A percentile compares a stretch with the other conserved stretches of the same genome.
Evolutionary conservation across 805 yeast species (phyloP).

Genomic region (Tetrapisispora namnaoensis): DNA sequence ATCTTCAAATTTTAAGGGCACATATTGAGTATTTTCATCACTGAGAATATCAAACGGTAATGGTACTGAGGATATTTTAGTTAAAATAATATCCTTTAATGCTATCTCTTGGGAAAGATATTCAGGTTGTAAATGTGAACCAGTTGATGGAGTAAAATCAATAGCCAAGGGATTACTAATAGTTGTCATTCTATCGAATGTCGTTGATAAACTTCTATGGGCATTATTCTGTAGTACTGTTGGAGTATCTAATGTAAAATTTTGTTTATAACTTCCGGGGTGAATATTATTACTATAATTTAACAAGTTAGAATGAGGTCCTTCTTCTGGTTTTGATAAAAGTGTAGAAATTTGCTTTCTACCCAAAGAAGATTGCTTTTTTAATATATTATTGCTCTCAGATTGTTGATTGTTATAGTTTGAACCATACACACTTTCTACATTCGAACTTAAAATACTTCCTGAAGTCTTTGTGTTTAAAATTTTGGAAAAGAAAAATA

Average conservation of each 20-base stretch:
- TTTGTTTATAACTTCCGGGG: not conserved
- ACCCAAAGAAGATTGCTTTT: not conserved
- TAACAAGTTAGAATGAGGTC: not conserved
- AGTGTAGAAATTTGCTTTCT: not conserved
- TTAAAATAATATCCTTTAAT: slow-evolving; percentile 61
- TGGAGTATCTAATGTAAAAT: not conserved
- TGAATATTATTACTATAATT: not conserved
- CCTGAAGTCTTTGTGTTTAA: not conserved
- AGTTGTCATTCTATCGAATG: slow-evolving; percentile 23
- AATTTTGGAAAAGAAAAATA: slow-evolving; percentile 20
- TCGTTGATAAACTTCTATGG: slow-evolving; percentile 23
- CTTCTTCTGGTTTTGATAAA: not conserved
- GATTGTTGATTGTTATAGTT: not conserved
- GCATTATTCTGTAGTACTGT: slow-evolving; percentile 1
- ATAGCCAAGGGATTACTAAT: slow-evolving; percentile 11
- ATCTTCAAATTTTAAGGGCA: slow-evolving; percentile 32
- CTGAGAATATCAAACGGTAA: slow-evolving; percentile 30
- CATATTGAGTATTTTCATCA: slow-evolving; percentile 19
- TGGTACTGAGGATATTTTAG: slow-evolving; percentile 41
- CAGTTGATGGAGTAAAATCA: slow-evolving; percentile 22
- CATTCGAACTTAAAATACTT: not conserved
- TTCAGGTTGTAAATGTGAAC: slow-evolving; percentile 9
- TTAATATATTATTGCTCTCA: not conserved
- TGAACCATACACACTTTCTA: not conserved
- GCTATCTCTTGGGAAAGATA: slow-evolving; percentile 27